phyloP scores from a whole-genome alignment of 768 basidiomycete genomes.

The Tulasnella sp. region DNA sequence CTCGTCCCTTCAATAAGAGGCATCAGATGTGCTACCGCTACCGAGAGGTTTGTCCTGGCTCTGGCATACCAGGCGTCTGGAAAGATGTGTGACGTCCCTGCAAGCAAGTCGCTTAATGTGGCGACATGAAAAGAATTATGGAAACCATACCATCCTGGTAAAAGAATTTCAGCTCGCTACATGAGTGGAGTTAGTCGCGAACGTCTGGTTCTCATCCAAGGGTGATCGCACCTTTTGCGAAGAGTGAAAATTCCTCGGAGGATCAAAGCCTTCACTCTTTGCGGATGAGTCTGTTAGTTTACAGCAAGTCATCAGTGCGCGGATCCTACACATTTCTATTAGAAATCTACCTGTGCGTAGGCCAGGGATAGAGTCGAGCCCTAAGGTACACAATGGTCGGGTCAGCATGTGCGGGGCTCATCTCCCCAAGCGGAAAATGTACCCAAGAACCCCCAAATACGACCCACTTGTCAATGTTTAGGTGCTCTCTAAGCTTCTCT shows the following conservation, averaged over 20 bases:
- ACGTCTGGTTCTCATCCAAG: background rate
- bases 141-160: conserved; percentile 79
- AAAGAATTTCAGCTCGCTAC: conserved; percentile 76
- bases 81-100: conserved; percentile 31
- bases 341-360: conserved; percentile 58
- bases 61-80: conserved; percentile 71
- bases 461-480: conserved; percentile 78
- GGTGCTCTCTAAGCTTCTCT: conserved; percentile 64
- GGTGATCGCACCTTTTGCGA: conserved; percentile 45
- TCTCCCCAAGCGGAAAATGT: conserved; percentile 15
- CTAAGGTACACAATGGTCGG: conserved; percentile 25
- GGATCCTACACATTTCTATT: background rate
- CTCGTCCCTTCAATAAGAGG: conserved; percentile 49
- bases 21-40: background rate
- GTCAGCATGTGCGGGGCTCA: background rate
- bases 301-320: background rate
- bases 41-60: background rate
- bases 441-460: conserved; percentile 95
- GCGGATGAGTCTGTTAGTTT: conserved; percentile 52
- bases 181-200: background rate
- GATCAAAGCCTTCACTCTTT: conserved; percentile 65
- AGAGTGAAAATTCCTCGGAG: conserved; percentile 82
- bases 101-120: background rate
- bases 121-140: background rate
- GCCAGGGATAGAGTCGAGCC: conserved; percentile 79